Conservation (phyloP, 805 yeast genomes). For the Candida ponderosae region DNA sequence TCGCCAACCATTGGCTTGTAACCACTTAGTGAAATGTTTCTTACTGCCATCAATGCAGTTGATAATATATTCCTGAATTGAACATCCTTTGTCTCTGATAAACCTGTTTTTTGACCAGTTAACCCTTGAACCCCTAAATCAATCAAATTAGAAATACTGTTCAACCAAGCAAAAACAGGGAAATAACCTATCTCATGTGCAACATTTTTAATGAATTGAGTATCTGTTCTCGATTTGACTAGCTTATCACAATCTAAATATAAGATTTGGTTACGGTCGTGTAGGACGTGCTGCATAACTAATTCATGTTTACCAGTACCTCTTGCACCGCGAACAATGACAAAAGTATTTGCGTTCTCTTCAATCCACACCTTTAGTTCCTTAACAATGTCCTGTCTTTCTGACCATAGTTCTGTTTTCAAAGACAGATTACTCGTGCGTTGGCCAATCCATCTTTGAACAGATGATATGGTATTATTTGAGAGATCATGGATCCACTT, state of each 20-base stretch:
- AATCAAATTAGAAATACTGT: slow-evolving; percentile 64
- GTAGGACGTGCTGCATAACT: slow-evolving; percentile 60
- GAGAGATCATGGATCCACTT: slow-evolving; percentile 27
- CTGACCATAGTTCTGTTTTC: slow-evolving; percentile 50
- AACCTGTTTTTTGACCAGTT: slow-evolving; percentile 90
- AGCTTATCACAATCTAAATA: slow-evolving; percentile 74
- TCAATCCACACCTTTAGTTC: slow-evolving; percentile 72
- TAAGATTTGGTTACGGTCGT: slow-evolving; percentile 52
- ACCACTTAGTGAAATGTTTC: slow-evolving; percentile 49
- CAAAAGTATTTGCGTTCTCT: slow-evolving; percentile 87
- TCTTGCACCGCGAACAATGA: slow-evolving; percentile 84
- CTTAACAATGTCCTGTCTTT: slow-evolving; percentile 58
- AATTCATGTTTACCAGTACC: slow-evolving; percentile 91
- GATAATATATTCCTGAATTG: slow-evolving; percentile 77
- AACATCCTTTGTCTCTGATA: slow-evolving; percentile 73
- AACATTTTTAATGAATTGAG: slow-evolving; percentile 54
- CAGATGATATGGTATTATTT: slow-evolving; percentile 23
- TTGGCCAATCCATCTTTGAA: slow-evolving; percentile 26
- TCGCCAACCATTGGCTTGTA: slow-evolving; percentile 25
- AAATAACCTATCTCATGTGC: slow-evolving; percentile 81
- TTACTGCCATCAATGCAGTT: slow-evolving; percentile 64
- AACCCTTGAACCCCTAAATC: slow-evolving; percentile 86
- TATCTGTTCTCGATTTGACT: slow-evolving; percentile 67
- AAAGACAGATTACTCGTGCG: slow-evolving; percentile 15
- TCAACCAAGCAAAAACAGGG: slow-evolving; percentile 92